Conservation (phyloP, 768 basidiomycete species). For the Fibroporia radiculosa region DNA sequence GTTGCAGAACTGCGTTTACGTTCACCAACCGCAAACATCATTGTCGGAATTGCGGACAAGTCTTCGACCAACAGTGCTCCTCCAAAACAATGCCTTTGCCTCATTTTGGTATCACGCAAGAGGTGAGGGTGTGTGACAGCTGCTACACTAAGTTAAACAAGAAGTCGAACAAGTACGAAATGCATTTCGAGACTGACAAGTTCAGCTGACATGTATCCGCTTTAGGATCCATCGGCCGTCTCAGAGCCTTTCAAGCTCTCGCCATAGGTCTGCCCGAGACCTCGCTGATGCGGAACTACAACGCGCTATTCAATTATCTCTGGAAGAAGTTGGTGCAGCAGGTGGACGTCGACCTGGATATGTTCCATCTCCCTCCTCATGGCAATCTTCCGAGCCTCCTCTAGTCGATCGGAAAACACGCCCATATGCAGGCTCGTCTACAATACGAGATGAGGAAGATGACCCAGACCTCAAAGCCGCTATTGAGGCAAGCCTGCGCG, state of each 20-base stretch:
- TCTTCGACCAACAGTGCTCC: conserved; percentile 93
- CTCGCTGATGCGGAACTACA: conserved; percentile 83
- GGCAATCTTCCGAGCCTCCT: conserved; percentile 66
- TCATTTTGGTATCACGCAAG: conserved; percentile 87
- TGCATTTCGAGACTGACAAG: conserved; percentile 10
- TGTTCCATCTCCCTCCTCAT: conserved; percentile 55
- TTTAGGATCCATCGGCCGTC: conserved; percentile 46
- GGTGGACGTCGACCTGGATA: conserved; percentile 55
- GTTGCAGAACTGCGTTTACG: conserved; percentile 84
- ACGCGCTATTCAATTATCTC: conserved; percentile 85
- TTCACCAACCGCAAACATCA: conserved; percentile 98
- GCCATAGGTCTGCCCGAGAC: conserved; percentile 52
- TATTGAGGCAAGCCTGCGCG: conserved; percentile 91
- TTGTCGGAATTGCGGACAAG: conserved; percentile 95
- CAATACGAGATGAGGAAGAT: conserved; percentile 59
- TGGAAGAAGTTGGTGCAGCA: conserved; percentile 63
- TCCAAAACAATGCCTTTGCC: conserved; percentile 79
- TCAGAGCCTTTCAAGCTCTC: conserved; percentile 43
- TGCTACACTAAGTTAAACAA: conserved; percentile 75
- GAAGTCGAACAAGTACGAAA: conserved; percentile 51
- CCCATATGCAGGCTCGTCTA: conserved; percentile 25
- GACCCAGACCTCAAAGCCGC: conserved; percentile 90
- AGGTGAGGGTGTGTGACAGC: conserved; percentile 89
- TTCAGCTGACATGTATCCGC: conserved; percentile 15
- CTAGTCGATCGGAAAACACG: conserved; percentile 47